phyloP scores from a whole-genome alignment of 139 green algal species.

The Chlamydomonas schloesseri region DNA sequence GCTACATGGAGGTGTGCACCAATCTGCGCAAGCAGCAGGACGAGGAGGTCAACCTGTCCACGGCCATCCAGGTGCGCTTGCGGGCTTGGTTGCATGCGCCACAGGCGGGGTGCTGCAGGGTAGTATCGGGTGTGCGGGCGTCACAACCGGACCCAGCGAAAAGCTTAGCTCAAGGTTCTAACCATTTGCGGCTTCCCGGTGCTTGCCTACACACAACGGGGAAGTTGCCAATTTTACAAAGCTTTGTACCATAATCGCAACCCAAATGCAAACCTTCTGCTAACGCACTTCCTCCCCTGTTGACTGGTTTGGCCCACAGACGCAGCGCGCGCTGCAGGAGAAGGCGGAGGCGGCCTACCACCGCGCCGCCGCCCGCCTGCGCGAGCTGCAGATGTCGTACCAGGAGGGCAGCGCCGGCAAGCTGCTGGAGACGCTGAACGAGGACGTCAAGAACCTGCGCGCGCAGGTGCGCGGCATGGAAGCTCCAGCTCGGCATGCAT shows the following conservation, averaged over 20 bases:
- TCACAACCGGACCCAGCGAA: no score
- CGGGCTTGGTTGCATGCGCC: no score
- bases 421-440: conserved; percentile 59
- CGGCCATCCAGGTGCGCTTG: conserved; percentile 59
- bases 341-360: conserved; percentile 56
- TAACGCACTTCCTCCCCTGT: not conserved
- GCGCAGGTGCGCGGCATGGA: conserved; percentile 52
- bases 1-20: conserved; percentile 67
- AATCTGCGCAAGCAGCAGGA: conserved; percentile 67
- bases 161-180: no score
- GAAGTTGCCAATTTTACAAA: no score
- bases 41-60: conserved; percentile 65
- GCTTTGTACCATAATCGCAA: no score
- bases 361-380: conserved; percentile 53
- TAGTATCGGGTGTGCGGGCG: no score
- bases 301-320: conserved; percentile 15
- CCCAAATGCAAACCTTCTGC: not conserved
- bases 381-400: conserved; percentile 55
- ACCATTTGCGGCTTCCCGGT: no score
- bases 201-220: no score
- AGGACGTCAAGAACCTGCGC: conserved; percentile 64
- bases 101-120: no score
- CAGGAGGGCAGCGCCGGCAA: conserved; percentile 55
- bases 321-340: conserved; percentile 60
- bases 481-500: not conserved